Conservation (phyloP, 495 filamentous ascomycete genomes). For the Aspergillus campestris region DNA sequence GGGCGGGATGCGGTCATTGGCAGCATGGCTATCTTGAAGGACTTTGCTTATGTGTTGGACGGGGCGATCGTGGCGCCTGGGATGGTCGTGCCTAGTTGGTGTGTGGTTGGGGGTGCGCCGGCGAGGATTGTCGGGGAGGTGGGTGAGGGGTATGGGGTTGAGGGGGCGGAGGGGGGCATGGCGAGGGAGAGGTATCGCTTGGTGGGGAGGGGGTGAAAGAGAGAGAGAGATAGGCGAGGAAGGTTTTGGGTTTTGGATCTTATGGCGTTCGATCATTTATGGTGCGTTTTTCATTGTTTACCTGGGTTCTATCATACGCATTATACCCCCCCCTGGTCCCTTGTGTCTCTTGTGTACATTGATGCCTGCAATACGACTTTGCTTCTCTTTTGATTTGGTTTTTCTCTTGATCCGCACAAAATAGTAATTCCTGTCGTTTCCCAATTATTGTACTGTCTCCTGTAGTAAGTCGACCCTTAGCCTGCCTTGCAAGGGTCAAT, state of each 20-base stretch:
- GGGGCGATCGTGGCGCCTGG: slow-evolving; percentile 71
- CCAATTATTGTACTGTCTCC: background rate
- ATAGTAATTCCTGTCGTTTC: background rate
- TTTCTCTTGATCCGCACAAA: background rate
- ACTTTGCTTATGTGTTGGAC: slow-evolving; percentile 77
- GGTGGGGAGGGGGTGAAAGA: slow-evolving; percentile 26
- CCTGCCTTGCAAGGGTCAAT: slow-evolving; percentile 28
- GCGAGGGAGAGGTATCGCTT: slow-evolving; percentile 39
- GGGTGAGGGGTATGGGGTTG: slow-evolving; percentile 65
- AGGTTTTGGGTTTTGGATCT: background rate
- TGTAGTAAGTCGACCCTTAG: background rate
- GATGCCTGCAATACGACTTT: no score
- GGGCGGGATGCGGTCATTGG: slow-evolving; percentile 66
- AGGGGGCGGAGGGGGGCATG: slow-evolving; percentile 39
- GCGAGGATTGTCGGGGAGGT: slow-evolving; percentile 79
- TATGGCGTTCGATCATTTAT: background rate
- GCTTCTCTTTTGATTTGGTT: no score
- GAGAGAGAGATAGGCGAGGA: background rate
- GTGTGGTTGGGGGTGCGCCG: slow-evolving; percentile 73
- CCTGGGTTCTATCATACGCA: no score
- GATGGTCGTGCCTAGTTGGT: slow-evolving; percentile 87
- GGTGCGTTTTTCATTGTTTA: no score
- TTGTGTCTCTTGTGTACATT: no score
- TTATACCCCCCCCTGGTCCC: no score
- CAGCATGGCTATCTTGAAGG: slow-evolving; percentile 83